Evolutionary conservation across 2,329 filamentous ascomycete species (phyloP), one percentile per base, ranked within the genome.

Genomic region (Ophiosphaerella herpotricha): DNA sequence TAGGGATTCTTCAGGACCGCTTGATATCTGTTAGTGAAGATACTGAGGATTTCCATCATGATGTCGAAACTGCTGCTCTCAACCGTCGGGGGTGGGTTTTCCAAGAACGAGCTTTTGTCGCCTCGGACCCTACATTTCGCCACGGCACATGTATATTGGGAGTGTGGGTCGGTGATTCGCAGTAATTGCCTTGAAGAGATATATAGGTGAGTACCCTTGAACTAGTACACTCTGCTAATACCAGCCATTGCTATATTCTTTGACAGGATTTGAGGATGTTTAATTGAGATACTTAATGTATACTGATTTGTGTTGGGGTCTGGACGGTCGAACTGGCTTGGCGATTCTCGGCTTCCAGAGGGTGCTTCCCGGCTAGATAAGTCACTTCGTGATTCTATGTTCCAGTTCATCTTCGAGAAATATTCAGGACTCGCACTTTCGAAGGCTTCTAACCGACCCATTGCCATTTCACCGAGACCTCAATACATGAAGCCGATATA

Each of bases 111-210:
- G 62, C 55, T 2, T 2, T 39, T 67, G 9, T 54, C 64, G 3
- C 54, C 52, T 4, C 42, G 62, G 23, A 60, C 55, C 6, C 57
- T 66, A 7, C 55, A 60, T 40, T 67, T 63, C 42, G 57, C 62
- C 0, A 42, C 57, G 1, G 46, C 40, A 5, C 64, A 67, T 24
- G 47, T 48, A 3, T 67, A 66, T 29, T 67, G 55, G 53, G 64
- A 67, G 32, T 66, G 64, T 33, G 54, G 57, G 1, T 11, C 42
- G 13, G 54, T 54, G 3, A 38, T 60, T 4, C 42, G 49, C 5
- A 57, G 57, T 23, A 52, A 60, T 31, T 55, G 23, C 23, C 36
- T 38, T 16, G 23, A 16, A 21, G 16, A 38, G 23, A 38, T 38
- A 23, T 11, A 16, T 42, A 54, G 33, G 50, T 50, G 39, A 26